Base-by-base conservation (phyloP, 192 early-diverging fungal species). In the Cladochytrium replicatum region DNA sequence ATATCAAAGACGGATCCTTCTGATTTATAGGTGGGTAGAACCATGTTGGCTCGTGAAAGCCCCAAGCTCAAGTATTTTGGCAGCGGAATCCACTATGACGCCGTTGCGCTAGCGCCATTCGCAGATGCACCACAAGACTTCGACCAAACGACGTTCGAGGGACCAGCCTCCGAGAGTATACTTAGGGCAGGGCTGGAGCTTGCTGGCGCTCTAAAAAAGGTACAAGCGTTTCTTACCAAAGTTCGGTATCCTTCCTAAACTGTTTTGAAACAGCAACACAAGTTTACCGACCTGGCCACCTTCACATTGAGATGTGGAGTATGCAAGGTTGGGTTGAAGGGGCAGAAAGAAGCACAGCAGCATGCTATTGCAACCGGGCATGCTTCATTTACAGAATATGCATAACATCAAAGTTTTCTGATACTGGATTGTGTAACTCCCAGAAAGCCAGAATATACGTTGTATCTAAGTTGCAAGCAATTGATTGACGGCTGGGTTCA, bases 11-110 rank as follows among this genome's bases (percentile, higher is more conserved):
- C n/a, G n/a, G n/a, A n/a, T n/a, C n/a, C n/a, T n/a, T n/a, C n/a
- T n/a, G n/a, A n/a, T n/a, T n/a, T n/a, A n/a, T n/a, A n/a, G n/a
- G n/a, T n/a, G n/a, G n/a, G n/a, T n/a, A n/a, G n/a, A n/a, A n/a
- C n/a, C n/a, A n/a, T n/a, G n/a, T n/a, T n/a, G n/a, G n/a, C n/a
- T n/a, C n/a, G n/a, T n/a, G n/a, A n/a, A n/a, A n/a, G n/a, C n/a
- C n/a, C n/a, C n/a, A n/a, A n/a, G n/a, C n/a, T n/a, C n/a, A n/a
- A n/a, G n/a, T n/a, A n/a, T n/a, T n/a, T n/a, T n/a, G n/a, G 56
- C 48, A 64, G 64, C 40, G 81, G 80, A 2, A 67, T 74, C 34
- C 85, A 88, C 64, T 90, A 88, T 57, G 88, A 90, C 62, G 85
- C 82, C 0, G 32, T 87, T 4, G 88, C 76, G 2, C 50, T 88